Evolutionary conservation across 2,329 filamentous ascomycete genomes (phyloP), one percentile per base, ranked within the genome.

Genomic region (Paracamarosporium sp.): DNA sequence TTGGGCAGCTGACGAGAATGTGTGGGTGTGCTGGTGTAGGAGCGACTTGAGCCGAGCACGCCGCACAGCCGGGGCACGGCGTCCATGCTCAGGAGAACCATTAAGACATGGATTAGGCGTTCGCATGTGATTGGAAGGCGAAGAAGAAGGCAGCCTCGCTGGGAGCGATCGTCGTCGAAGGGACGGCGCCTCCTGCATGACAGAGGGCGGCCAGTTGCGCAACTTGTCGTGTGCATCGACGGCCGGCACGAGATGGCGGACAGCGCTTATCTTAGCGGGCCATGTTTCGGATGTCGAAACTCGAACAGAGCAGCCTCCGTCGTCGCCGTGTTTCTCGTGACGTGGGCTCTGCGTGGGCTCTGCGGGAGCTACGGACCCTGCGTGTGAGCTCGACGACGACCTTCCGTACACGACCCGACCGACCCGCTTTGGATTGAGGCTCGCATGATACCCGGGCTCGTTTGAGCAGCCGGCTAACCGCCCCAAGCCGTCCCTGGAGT

Each of bases 31-130:
- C 7, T 48, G 44, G 13, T 48, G 44, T 31, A 31, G 7, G 35
- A 48, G 25, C 11, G 35, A 28, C 54, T 25, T 25, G 48, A 41
- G 28, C 51, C 36, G 38, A 17, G 38, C 45, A 53, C 30, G 40
- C 50, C 41, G 50, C 38, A 45, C 47, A 50, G 48, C 35, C 25
- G 25, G 48, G 33, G 36, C 25, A 20, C 22, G 12, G 36, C 36
- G 68, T 47, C 68, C 53, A 57, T 67, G 68, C 68, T 61, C 62
- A 60, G 50, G 60, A 48, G 61, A 67, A 64, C 60, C 57, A 66
- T 63, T 53, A 53, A 59, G 48, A 36, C 61, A 40, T 54, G 55
- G 59, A 60, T 56, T 62, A 60, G 60, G 60, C 47, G 43, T 17
- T 53, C 50, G 38, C 12, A 12, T 20, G 20, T 67, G 55, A 64